These are phyloP conservation scores for Kitagawia praeruptora DNA, from an alignment of 129 eudicot species.

Conservation along the genomic window DNA sequence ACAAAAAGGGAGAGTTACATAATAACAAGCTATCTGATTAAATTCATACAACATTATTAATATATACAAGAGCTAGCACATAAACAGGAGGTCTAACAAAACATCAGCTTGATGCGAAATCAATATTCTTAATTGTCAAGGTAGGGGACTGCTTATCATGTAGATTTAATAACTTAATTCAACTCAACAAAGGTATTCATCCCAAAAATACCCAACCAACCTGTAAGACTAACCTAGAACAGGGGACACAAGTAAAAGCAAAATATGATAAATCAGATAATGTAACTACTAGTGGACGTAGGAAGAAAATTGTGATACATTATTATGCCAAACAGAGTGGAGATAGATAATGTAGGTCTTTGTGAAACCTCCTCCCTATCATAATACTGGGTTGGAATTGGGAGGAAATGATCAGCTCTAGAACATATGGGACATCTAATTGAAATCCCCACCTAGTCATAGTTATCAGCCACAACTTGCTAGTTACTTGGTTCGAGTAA, in stretches of 20 bases:
- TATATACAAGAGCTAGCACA: constrained; percentile 5
- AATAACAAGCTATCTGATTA: not conserved
- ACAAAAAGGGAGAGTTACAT: not conserved
- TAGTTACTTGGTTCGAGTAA: not conserved
- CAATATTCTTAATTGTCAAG: not conserved
- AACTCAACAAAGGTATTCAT: not conserved
- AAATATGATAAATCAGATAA: not conserved
- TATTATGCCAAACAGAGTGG: not conserved
- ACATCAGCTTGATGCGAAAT: not conserved
- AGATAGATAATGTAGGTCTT: not conserved
- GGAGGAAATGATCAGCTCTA: not conserved
- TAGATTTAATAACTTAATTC: not conserved
- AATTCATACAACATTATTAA: not conserved
- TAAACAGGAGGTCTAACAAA: not conserved
- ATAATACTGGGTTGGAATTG: not conserved
- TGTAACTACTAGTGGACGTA: not conserved
- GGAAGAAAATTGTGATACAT: not conserved
- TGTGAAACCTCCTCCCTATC: not conserved
- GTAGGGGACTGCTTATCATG: not conserved
- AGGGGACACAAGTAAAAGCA: not conserved
- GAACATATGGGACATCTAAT: not conserved
- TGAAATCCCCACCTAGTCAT: not conserved
- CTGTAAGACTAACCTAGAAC: not conserved
- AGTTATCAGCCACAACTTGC: not conserved
- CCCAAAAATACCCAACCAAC: not conserved